Evolutionary conservation across 2,329 filamentous ascomycete species (phyloP), one percentile per base, ranked within the genome.

Genomic region (Onygenales sp.): DNA sequence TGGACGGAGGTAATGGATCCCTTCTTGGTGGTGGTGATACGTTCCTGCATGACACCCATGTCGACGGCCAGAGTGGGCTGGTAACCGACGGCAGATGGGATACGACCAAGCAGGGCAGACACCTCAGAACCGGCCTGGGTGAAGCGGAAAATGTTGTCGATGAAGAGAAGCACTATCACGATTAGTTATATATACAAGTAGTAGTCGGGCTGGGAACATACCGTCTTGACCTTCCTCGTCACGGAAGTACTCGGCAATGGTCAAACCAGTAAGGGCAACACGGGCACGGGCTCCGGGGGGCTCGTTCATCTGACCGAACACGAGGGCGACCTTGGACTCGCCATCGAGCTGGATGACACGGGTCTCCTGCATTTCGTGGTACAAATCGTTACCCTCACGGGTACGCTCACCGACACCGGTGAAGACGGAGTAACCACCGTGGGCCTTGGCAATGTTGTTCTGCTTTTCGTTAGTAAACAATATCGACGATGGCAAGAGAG

Each of bases 391-490:
- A 84, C 93, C 93, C 86, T 98, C 93, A 89, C 93, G 93, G 74
- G 93, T 98, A 83, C 93, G 92, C 87, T 98, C 93, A 76, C 93
- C 93, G 78, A 98, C 93, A 92, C 93, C 93, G 73, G 90, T 95
- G 87, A 98, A 98, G 74, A 98, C 93, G 65, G 93, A 98, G 88
- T 95, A 98, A 95, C 93, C 93, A 95, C 93, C 93, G 82, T 98
- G 93, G 67, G 93, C 93, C 85, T 97, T 97, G 79, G 93, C 93
- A 73, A 98, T 97, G 87, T 98, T 98, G 90, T 98, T 98, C 82
- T 85, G 63, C 2, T 10, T n/a, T 31, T 13, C 3, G 54, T 63
- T 56, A 55, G 54, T 40, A 13, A 31, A 32, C 45, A 33, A 59
- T 46, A 51, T 51, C 33, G 40, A 36, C 46, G 14, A 31, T 47